Conservation (phyloP, 352 stramenopile genomes). For the Phytophthora pisi region DNA sequence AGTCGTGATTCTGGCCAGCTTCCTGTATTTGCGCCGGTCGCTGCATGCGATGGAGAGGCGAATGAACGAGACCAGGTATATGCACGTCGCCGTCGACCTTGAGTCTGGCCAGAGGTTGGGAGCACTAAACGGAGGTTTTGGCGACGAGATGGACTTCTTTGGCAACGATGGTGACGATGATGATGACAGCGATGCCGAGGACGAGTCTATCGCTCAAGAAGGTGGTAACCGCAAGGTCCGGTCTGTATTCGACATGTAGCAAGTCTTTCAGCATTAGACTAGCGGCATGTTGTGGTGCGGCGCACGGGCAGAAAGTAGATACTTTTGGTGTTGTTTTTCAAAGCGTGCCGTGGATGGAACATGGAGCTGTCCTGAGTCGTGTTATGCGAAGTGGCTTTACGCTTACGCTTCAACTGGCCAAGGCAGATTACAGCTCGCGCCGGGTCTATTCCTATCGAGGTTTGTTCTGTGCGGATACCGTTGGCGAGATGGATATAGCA, state of each 20-base stretch:
- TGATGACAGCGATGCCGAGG: conserved; percentile 29
- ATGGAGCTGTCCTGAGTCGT: not conserved
- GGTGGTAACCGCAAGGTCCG: conserved; percentile 38
- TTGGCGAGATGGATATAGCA: conserved; percentile 20
- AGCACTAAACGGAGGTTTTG: conserved; percentile 33
- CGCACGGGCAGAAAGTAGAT: conserved; percentile 9
- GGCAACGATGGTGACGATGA: conserved; percentile 36
- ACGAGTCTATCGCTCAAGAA: conserved; percentile 18
- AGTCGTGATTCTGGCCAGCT: conserved; percentile 32
- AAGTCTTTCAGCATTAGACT: conserved; percentile 7
- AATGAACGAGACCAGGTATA: conserved; percentile 54
- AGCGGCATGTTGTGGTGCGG: conserved; percentile 9
- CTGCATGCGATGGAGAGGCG: conserved; percentile 48
- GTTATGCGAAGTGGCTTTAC: conserved; percentile 7
- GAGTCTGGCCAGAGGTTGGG: conserved; percentile 40
- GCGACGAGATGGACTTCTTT: conserved; percentile 41
- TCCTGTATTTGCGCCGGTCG: conserved; percentile 41
- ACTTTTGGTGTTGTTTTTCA: conserved; percentile 5
- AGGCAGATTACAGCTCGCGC: not conserved
- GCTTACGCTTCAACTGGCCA: conserved; percentile 8
- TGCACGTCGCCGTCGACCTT: conserved; percentile 56
- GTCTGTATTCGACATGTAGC: conserved; percentile 44
- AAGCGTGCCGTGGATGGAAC: conserved; percentile 12
- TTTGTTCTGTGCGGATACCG: conserved; percentile 15
- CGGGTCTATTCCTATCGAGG: conserved; percentile 18